Percentiles rank a stretch among this genome's conserved stretches.
phyloP scores from a whole-genome alignment of 176 grass and related monocot species.

The Themeda triandra region DNA sequence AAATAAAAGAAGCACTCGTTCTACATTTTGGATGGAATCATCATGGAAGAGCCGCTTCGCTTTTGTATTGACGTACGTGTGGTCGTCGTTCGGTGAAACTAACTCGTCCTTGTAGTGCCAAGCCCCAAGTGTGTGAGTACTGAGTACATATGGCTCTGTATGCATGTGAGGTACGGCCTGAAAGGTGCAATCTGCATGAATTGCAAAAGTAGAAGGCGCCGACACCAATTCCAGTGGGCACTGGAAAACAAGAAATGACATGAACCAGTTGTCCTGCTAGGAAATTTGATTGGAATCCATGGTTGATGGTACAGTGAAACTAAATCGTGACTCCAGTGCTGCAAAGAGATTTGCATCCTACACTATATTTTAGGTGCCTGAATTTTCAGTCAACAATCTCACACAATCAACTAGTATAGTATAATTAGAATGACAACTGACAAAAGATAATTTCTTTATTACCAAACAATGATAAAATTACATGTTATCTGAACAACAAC shows the following conservation, averaged over 20 bases:
- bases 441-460: neutral
- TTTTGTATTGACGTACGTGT: neutral
- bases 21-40: constrained; percentile 1
- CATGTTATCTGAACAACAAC: neutral
- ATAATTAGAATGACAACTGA: neutral
- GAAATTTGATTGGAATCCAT: neutral
- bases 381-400: neutral
- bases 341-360: neutral
- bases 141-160: neutral
- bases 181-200: neutral
- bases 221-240: neutral
- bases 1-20: neutral
- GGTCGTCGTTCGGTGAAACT: constrained; percentile 30
- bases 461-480: neutral
- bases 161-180: constrained; percentile 10
- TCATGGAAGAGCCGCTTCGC: neutral
- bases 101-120: constrained; percentile 30
- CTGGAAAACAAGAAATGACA: neutral
- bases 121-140: constrained; percentile 28
- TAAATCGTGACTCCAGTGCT: neutral
- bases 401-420: neutral
- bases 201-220: neutral
- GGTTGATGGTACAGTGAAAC: neutral
- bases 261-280: neutral
- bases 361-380: too few relatives aligned